These are phyloP conservation scores for Auxenochlorella protothecoides DNA, from an alignment of 139 green algal genomes.

Conservation along the genomic window DNA sequence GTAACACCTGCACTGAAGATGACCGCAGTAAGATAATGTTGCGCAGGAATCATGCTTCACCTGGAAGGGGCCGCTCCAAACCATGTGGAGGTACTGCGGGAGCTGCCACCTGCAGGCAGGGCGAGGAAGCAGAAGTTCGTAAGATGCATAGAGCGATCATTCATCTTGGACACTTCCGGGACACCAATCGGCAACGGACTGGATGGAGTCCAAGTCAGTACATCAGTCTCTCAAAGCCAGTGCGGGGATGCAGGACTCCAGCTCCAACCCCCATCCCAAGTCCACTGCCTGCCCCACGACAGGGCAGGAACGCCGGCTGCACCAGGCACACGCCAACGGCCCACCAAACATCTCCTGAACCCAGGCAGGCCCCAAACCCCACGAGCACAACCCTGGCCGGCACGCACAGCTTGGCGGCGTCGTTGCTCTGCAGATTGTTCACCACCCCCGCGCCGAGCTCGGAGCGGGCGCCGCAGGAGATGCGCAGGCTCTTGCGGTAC, in stretches of 20 bases:
- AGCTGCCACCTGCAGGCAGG: conserved; percentile 59
- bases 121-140: neutral
- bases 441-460: conserved; percentile 54
- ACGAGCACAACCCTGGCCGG: neutral
- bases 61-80: conserved; percentile 19
- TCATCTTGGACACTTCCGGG: too few relatives aligned
- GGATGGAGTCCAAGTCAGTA: too few relatives aligned
- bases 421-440: conserved; percentile 76
- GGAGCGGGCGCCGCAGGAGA: conserved; percentile 40
- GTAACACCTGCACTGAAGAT: too few relatives aligned
- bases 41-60: too few relatives aligned
- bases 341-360: neutral
- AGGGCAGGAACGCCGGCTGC: too few relatives aligned
- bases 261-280: too few relatives aligned
- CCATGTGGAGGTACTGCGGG: conserved; percentile 72
- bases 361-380: neutral
- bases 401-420: conserved; percentile 69
- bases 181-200: too few relatives aligned
- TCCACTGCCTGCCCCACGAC: too few relatives aligned
- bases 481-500: conserved; percentile 62
- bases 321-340: neutral
- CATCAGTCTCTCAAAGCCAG: too few relatives aligned
- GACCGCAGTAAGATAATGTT: too few relatives aligned
- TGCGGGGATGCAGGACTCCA: too few relatives aligned
- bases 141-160: too few relatives aligned